A percentile compares a stretch with the other conserved stretches of the same genome.
Conservation (phyloP, 169 alveolate species). For the Fabrea salina region DNA sequence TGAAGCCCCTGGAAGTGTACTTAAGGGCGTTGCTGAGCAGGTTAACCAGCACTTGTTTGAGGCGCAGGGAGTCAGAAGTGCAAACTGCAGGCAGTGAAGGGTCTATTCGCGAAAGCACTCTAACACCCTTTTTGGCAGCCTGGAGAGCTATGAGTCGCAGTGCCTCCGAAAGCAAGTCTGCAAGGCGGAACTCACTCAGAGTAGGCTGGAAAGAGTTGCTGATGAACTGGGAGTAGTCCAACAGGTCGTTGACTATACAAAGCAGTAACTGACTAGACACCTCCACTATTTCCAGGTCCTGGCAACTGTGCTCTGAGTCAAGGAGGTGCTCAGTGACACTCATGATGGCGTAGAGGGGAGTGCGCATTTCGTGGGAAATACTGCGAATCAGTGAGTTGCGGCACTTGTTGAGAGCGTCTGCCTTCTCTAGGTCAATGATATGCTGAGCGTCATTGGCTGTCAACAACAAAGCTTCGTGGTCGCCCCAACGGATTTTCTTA, state of each 20-base stretch:
- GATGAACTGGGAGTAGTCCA: conserved; percentile 2
- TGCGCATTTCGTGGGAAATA: conserved; percentile 19
- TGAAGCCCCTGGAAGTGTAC: conserved; percentile 9
- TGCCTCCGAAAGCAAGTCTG: not conserved
- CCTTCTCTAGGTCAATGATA: not conserved
- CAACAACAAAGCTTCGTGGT: not conserved
- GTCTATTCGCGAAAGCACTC: not conserved
- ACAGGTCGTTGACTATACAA: conserved; percentile 10
- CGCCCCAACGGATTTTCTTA: not conserved
- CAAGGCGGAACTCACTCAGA: not conserved
- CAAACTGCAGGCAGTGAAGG: not conserved
- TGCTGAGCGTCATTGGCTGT: not conserved
- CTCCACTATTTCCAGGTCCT: not conserved
- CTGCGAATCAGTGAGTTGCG: not conserved
- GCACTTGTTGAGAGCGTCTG: not conserved
- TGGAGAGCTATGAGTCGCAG: not conserved
- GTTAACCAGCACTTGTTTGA: conserved; percentile 28
- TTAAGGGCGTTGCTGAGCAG: conserved; percentile 34
- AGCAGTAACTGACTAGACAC: not conserved
- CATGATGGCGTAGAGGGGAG: conserved; percentile 6
- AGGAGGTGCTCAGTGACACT: not conserved
- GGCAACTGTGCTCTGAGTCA: not conserved
- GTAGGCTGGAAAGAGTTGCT: not conserved
- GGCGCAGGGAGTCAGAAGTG: conserved; percentile 17
- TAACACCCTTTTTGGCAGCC: not conserved